Evolutionary conservation across 169 alveolate genomes (phyloP).

Genomic region (Plasmodium fragile): DNA sequence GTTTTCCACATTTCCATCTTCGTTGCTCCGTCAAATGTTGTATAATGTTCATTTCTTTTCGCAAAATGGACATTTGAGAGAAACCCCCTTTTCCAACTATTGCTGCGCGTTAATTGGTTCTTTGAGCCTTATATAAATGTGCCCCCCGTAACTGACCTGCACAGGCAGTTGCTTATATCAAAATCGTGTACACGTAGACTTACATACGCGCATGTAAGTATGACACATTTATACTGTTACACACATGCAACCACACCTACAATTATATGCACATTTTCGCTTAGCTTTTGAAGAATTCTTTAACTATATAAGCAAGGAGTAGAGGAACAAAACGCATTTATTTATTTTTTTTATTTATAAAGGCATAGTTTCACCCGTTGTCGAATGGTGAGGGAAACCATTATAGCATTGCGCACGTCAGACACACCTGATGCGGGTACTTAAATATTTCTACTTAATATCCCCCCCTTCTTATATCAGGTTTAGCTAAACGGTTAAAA

Average conservation of each 20-base stretch:
- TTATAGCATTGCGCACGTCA: neutral
- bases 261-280: neutral
- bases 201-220: neutral
- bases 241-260: neutral
- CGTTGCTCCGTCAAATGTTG: neutral
- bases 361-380: neutral
- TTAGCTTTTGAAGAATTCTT: conserved; percentile 41
- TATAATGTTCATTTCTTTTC: no score
- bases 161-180: neutral
- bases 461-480: neutral
- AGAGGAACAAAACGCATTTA: neutral
- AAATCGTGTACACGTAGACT: neutral
- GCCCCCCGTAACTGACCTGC: neutral
- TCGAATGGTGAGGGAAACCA: neutral
- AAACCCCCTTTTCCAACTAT: neutral
- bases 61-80: neutral
- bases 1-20: neutral
- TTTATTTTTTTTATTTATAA: conserved; percentile 4
- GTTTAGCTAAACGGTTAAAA: neutral
- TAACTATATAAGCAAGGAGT: conserved; percentile 45
- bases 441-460: neutral
- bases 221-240: neutral
- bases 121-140: neutral
- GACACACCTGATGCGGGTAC: neutral
- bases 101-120: neutral